Evolutionary conservation across 2,329 filamentous ascomycete genomes (phyloP).

Genomic region (Endoconidiophora polonica): DNA sequence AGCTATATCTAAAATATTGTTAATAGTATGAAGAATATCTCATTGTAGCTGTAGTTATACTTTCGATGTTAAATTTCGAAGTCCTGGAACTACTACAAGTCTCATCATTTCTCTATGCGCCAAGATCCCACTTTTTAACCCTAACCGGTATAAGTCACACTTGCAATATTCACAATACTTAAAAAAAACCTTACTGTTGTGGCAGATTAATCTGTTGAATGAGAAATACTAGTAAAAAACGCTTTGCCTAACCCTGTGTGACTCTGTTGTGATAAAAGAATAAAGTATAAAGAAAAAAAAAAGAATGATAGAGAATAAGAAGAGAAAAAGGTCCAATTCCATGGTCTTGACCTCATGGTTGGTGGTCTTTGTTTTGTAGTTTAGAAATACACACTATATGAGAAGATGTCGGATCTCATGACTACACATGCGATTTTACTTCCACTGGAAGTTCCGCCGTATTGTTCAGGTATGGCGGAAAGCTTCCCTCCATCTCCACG

Average conservation of each 20-base stretch:
- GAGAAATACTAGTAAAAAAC: neutral
- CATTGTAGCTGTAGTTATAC: no score
- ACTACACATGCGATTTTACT: constrained; percentile 5
- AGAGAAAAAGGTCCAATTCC: neutral
- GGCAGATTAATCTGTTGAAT: constrained; percentile 1
- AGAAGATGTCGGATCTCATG: neutral
- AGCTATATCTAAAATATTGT: no score
- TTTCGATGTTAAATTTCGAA: no score
- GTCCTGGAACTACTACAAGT: no score
- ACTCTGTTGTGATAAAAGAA: neutral
- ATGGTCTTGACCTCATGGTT: neutral
- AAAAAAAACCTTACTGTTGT: no score
- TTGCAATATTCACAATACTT: no score
- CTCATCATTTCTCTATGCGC: no score
- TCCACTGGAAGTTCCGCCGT: constrained; percentile 9
- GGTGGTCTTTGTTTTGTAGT: neutral
- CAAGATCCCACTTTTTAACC: no score
- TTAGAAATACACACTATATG: neutral
- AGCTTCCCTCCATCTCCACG: constrained; percentile 12
- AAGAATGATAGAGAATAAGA: neutral
- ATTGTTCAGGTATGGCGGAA: constrained; percentile 8
- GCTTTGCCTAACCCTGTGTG: constrained; percentile 3
- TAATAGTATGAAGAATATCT: no score
- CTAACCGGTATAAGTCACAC: no score
- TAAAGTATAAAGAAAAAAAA: neutral